phyloP scores from a whole-genome alignment of 257 asterid genomes.

The Parsonsia alboflavescens region DNA sequence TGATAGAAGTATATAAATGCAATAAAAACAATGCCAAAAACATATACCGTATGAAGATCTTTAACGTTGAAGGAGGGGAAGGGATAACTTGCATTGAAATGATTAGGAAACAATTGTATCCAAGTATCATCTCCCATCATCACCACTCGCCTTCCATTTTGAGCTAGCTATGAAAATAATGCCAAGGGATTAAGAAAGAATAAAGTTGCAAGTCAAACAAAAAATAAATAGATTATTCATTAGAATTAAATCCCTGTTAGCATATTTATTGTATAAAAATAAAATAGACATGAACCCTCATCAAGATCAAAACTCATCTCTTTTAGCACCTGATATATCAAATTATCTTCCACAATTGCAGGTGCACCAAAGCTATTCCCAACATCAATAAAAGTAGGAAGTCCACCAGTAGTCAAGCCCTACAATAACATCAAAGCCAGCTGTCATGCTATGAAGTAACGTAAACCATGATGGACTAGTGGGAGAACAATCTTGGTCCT shows the following conservation, averaged over 20 bases:
- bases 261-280: not conserved
- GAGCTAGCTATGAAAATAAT: constrained; percentile 52
- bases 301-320: constrained; percentile 1
- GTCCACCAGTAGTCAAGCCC: constrained; percentile 99
- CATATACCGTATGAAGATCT: constrained; percentile 77
- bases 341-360: constrained; percentile 89
- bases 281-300: constrained; percentile 2
- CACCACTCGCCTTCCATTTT: constrained; percentile 83
- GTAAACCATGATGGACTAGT: not conserved
- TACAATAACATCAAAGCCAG: constrained; percentile 24
- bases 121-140: constrained; percentile 99
- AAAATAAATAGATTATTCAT: not conserved
- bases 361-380: constrained; percentile 99
- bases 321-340: constrained; percentile 64
- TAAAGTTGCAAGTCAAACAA: not conserved
- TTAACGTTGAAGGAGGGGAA: constrained; percentile 95
- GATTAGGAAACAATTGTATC: constrained; percentile 87
- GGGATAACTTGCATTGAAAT: constrained; percentile 66
- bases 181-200: not conserved
- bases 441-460: not conserved
- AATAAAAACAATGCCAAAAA: constrained; percentile 3
- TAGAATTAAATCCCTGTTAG: not conserved
- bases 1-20: not conserved
- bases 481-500: not conserved
- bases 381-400: constrained; percentile 95